Base-by-base conservation (phyloP, 2,329 filamentous ascomycete genomes). In the Aplosporella prunicola region DNA sequence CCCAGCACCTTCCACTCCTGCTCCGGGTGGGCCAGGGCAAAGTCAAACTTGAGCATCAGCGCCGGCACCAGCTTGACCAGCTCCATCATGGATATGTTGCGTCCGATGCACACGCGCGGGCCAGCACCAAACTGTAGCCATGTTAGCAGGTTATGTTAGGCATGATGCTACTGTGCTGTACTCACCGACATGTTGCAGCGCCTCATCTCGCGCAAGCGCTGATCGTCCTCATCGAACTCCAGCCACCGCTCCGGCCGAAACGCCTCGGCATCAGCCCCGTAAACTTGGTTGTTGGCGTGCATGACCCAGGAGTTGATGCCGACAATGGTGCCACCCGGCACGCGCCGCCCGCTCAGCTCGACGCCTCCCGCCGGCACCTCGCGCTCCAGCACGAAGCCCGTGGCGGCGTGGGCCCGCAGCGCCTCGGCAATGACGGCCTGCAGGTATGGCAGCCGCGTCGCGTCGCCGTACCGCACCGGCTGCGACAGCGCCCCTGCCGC, bases 211-310 rank as follows among this genome's bases (percentile, higher is more conserved):
- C 18, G 15, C 15, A 32, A 14, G n/a, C 32, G 32, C 1, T 13
- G 20, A 18, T 26, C 17, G 18, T 20, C 29, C 1, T 13, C 31
- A 18, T 26, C 17, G 18, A 18, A 20, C 2, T 32, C 28, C 14
- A 60, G 32, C 58, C 57, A 62, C 3, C 57, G 43, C 38, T 60
- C 56, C 1, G 58, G 58, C n/a, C 51, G 27, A 43, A 58, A 61
- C 1, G 40, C 35, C 18, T 57, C 55, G 5, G 51, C 51, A 26
- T 59, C 52, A 5, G 49, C 36, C 3, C 55, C 55, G 33, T 43
- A 57, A 5, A 57, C 46, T 5, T 36, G 24, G 7, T 40, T 49
- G 5, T 49, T 44, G 18, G 43, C 35, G 25, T 58, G 55, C 13
- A 57, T 43, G 3, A 55, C 52, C 55, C 57, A 60, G 0, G 56